phyloP scores from a whole-genome alignment of 1,284 basidiomycete genomes.

The Tremellales sp. region DNA sequence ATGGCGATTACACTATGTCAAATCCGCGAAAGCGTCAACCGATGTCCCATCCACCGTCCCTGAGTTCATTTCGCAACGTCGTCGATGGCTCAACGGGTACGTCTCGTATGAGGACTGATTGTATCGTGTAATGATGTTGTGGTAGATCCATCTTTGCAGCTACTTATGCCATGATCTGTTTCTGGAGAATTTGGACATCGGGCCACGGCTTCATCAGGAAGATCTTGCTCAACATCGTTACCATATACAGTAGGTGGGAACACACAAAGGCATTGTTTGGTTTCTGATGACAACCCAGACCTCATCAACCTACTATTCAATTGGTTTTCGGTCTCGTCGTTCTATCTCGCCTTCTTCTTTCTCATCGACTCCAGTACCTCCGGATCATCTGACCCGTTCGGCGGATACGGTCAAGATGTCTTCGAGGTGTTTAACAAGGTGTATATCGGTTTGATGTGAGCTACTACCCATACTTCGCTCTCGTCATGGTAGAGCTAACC shows the following conservation, averaged over 20 bases:
- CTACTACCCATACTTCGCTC: neutral
- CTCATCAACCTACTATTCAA: slow-evolving; percentile 45
- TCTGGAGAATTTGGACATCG: slow-evolving; percentile 82
- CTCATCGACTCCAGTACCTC: slow-evolving; percentile 65
- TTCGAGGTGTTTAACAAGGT: slow-evolving; percentile 73
- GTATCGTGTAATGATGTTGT: neutral
- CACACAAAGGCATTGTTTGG: neutral
- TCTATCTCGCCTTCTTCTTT: slow-evolving; percentile 48
- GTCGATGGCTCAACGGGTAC: slow-evolving; percentile 85
- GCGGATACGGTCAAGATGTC: slow-evolving; percentile 67
- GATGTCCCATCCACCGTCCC: slow-evolving; percentile 72
- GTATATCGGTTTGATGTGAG: slow-evolving; percentile 53
- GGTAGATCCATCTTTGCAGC: slow-evolving; percentile 56
- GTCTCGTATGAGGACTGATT: slow-evolving; percentile 47
- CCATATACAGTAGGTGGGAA: slow-evolving; percentile 38
- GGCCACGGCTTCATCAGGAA: slow-evolving; percentile 83
- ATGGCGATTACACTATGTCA: slow-evolving; percentile 78
- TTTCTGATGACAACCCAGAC: slow-evolving; percentile 14
- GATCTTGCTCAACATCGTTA: slow-evolving; percentile 64
- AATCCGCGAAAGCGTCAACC: slow-evolving; percentile 82
- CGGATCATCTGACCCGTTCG: slow-evolving; percentile 64
- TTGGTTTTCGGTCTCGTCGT: slow-evolving; percentile 70
- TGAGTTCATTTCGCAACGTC: slow-evolving; percentile 86
- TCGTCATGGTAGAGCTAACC: neutral
- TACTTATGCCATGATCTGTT: slow-evolving; percentile 78